Conservation (phyloP, 306 rosid species). For the Hippophae tibetana region DNA sequence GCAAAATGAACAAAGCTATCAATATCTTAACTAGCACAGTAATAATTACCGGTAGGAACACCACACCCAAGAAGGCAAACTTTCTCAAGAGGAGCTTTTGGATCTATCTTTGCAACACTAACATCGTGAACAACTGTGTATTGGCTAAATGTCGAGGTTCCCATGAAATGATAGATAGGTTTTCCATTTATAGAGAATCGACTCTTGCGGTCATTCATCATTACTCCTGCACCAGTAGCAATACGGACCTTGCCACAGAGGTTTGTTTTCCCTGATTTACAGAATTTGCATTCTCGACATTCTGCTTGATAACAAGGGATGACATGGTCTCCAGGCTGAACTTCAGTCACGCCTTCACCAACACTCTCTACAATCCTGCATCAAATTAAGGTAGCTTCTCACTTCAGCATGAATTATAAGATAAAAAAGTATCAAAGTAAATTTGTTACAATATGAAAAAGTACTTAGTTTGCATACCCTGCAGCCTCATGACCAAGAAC, state of each 20-base stretch:
- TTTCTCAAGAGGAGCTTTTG: slow-evolving; percentile 70
- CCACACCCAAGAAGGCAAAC: slow-evolving; percentile 98
- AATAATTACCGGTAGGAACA: slow-evolving; percentile 54
- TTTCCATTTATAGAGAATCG: slow-evolving; percentile 82
- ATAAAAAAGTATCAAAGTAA: not conserved
- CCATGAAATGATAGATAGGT: slow-evolving; percentile 86
- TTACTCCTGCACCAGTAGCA: slow-evolving; percentile 89
- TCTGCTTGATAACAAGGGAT: slow-evolving; percentile 96
- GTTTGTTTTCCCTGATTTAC: slow-evolving; percentile 95
- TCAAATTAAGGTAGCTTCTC: slow-evolving; percentile 3
- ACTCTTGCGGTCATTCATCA: slow-evolving; percentile 74
- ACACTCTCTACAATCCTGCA: slow-evolving; percentile 83
- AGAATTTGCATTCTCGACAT: slow-evolving; percentile 88
- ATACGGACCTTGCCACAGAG: slow-evolving; percentile 86
- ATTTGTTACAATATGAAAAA: not conserved
- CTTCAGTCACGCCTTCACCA: slow-evolving; percentile 83
- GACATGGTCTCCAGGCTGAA: slow-evolving; percentile 88
- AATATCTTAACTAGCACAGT: not conserved
- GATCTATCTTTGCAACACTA: slow-evolving; percentile 86
- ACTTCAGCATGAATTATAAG: not conserved
- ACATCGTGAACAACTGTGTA: slow-evolving; percentile 95
- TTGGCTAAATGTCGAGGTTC: slow-evolving; percentile 94
- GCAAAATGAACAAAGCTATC: not conserved
- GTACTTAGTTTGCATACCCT: slow-evolving; percentile 32
- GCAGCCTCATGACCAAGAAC: slow-evolving; percentile 93